Evolutionary conservation across 257 asterid species (phyloP), one percentile per base, ranked within the genome.

Genomic region (Forsythia suspensa): DNA sequence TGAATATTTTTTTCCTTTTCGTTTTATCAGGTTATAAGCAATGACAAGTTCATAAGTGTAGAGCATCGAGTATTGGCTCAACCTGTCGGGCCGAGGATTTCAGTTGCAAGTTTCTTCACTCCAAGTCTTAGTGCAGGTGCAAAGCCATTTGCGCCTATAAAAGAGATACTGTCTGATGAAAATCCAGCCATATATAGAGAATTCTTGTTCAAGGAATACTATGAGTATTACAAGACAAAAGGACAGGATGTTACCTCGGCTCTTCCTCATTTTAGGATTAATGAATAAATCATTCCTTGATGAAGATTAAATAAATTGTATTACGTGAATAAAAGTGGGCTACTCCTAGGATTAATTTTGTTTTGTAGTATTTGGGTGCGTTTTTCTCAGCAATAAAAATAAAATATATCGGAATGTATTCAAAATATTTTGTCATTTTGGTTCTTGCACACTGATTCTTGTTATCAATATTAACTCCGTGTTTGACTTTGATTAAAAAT

Each of bases 31-130:
- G 80, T 82, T 51, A 80, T 85, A 0, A 87, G 85, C 84, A 85
- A 85, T 18, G 88, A 81, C 40, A 79, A 70, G 78, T 86, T 86
- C 76, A 77, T 75, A 70, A 86, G 89, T 61, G 87, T 86, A 71
- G 82, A 87, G 82, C 90, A 87, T 38, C 75, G 88, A 67, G 88
- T 84, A 55, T 0, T 87, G 63, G 78, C 88, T 43, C 87, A 82
- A 74, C 7, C 76, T 0, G 81, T 61, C 4, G 88, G 88, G 59
- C 88, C 85, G 1, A 80, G 90, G 78, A 67, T 87, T 8, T 87
- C 87, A 5, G 83, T 87, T 4, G 88, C 87, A 1, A 68, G 85
- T 29, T 87, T 87, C 81, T 80, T 80, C 63, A 71, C 57, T 3
- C 86, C 88, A 40, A 87, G 88, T 43, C 59, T 40, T 12, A 40